phyloP scores from a whole-genome alignment of 2,329 filamentous ascomycete genomes.

The Colletotrichum costaricense region DNA sequence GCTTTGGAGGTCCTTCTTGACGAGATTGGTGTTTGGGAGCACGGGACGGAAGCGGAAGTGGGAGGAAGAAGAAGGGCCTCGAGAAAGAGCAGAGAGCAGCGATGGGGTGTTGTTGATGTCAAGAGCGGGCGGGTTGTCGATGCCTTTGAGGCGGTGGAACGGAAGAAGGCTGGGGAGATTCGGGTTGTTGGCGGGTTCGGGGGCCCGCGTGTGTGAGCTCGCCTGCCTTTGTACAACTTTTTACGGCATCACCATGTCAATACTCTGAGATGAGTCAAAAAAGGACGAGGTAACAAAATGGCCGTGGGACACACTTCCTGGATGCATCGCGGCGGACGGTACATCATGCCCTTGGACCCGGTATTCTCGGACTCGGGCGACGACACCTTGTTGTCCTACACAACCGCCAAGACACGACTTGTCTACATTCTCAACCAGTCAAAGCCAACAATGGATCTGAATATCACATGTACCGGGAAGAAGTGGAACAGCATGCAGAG shows the following conservation, averaged over 20 bases:
- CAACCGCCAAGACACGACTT: background rate
- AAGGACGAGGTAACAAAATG: too few relatives aligned
- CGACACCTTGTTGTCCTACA: constrained; percentile 10
- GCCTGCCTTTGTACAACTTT: too few relatives aligned
- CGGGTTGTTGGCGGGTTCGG: constrained; percentile 48
- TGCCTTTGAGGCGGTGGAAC: constrained; percentile 44
- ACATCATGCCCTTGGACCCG: background rate
- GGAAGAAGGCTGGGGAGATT: constrained; percentile 37
- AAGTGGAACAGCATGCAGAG: background rate
- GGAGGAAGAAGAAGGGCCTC: constrained; percentile 22
- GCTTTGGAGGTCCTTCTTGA: constrained; percentile 64
- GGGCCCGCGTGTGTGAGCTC: constrained; percentile 42
- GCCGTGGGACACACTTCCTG: too few relatives aligned
- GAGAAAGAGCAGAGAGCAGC: constrained; percentile 59
- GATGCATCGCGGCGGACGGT: too few relatives aligned
- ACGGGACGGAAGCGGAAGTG: background rate
- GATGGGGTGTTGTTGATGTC: constrained; percentile 63
- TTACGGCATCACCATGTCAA: background rate
- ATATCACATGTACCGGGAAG: background rate
- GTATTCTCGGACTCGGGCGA: background rate
- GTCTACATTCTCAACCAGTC: background rate
- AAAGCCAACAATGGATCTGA: too few relatives aligned
- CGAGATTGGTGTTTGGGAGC: constrained; percentile 58
- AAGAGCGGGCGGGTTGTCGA: constrained; percentile 51
- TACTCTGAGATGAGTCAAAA: too few relatives aligned